phyloP scores from a whole-genome alignment of 2,329 filamentous ascomycete species.

The Malbranchea cinnamomea region DNA sequence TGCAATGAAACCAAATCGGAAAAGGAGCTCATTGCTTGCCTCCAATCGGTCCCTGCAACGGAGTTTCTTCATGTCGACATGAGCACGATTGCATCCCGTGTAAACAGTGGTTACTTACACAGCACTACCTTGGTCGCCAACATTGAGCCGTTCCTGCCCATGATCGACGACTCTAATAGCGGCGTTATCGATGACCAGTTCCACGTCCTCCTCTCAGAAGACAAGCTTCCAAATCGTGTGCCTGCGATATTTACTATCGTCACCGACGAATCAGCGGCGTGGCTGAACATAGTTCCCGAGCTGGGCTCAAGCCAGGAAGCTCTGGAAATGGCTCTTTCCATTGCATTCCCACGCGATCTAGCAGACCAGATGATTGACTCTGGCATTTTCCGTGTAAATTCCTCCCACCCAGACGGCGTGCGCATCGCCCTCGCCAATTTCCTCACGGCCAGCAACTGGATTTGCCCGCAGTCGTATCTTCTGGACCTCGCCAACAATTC shows the following conservation, averaged over 20 bases:
- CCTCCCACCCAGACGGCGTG: no score
- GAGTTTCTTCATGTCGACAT: slow-evolving; percentile 11
- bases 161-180: slow-evolving; percentile 14
- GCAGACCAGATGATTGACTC: no score
- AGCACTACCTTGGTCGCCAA: slow-evolving; percentile 9
- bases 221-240: slow-evolving; percentile 14
- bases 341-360: no score
- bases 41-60: slow-evolving; percentile 13
- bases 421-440: no score
- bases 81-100: slow-evolving; percentile 5
- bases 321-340: no score
- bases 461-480: slow-evolving; percentile 11
- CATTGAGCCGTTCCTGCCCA: slow-evolving; percentile 15
- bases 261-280: slow-evolving; percentile 14
- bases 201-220: slow-evolving; percentile 11
- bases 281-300: slow-evolving; percentile 5
- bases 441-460: no score
- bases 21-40: slow-evolving; percentile 11
- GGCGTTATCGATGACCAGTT: slow-evolving; percentile 18
- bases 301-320: slow-evolving; percentile 6
- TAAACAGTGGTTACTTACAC: slow-evolving; percentile 11
- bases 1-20: slow-evolving; percentile 10
- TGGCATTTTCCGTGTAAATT: no score
- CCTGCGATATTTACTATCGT: slow-evolving; percentile 17
- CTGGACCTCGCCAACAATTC: slow-evolving; percentile 7